phyloP scores from a whole-genome alignment of 2,329 filamentous ascomycete genomes.

The Dothideomycetes sp. region DNA sequence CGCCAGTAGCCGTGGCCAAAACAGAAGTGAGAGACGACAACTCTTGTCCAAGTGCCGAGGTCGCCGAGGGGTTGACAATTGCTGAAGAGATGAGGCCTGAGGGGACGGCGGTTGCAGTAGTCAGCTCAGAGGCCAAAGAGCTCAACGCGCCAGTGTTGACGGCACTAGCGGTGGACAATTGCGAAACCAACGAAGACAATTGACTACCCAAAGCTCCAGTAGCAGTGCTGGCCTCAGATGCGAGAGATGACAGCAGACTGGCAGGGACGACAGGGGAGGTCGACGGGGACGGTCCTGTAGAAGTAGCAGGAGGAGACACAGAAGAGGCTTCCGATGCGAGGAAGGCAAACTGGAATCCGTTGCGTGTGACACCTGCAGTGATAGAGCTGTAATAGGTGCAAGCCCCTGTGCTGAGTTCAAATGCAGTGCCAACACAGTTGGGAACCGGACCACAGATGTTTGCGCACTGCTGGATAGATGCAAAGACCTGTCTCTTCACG shows the following conservation, averaged over 20 bases:
- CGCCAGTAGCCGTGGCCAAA: neutral
- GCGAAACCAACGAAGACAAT: constrained; percentile 5
- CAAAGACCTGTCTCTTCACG: neutral
- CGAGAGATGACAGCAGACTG: neutral
- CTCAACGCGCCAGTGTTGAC: neutral
- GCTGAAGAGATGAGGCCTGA: neutral
- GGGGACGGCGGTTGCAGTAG: neutral
- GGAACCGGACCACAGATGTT: constrained; percentile 1
- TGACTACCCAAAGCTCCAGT: constrained; percentile 5
- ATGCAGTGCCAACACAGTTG: constrained; percentile 4
- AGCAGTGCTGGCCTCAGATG: constrained; percentile 1
- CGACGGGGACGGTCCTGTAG: neutral
- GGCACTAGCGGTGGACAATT: neutral
- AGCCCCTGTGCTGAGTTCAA: neutral
- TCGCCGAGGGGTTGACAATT: neutral
- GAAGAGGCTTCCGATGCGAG: neutral
- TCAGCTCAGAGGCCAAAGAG: neutral
- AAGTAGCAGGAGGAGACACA: neutral
- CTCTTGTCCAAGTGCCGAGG: neutral
- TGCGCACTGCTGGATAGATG: neutral
- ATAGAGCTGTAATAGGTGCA: constrained; percentile 10
- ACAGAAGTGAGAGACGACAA: neutral
- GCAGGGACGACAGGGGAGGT: neutral
- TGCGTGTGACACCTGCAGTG: neutral
- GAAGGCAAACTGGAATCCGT: constrained; percentile 6